Percentiles rank a stretch among this genome's conserved stretches.
phyloP scores from a whole-genome alignment of 2,329 filamentous ascomycete genomes.

The Chaetomiaceae sp. region DNA sequence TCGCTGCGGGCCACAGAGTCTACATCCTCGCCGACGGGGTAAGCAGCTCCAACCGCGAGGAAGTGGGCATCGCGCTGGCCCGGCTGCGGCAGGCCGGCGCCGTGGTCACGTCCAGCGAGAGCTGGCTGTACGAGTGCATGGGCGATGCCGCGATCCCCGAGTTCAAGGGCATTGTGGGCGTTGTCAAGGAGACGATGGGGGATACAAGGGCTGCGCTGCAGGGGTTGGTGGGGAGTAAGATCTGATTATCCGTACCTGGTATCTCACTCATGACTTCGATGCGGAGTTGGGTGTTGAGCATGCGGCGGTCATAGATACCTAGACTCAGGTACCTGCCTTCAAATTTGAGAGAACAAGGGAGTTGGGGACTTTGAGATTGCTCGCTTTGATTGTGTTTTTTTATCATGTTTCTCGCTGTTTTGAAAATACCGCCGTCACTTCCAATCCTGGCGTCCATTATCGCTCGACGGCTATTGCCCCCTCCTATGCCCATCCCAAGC shows the following conservation, averaged over 20 bases:
- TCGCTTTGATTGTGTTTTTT: too few relatives aligned
- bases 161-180: slow-evolving; percentile 67
- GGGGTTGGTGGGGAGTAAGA: slow-evolving; percentile 58
- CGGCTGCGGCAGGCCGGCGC: slow-evolving; percentile 72
- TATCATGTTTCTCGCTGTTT: too few relatives aligned
- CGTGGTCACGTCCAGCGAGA: slow-evolving; percentile 80
- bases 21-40: slow-evolving; percentile 89
- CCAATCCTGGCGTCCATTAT: too few relatives aligned
- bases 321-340: too few relatives aligned
- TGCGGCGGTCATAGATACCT: too few relatives aligned
- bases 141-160: slow-evolving; percentile 70
- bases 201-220: slow-evolving; percentile 67
- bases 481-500: neutral
- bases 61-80: slow-evolving; percentile 74
- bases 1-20: slow-evolving; percentile 70
- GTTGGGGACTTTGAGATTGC: neutral
- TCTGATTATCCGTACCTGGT: too few relatives aligned
- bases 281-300: too few relatives aligned
- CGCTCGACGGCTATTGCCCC: neutral
- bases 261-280: too few relatives aligned
- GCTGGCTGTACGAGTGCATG: slow-evolving; percentile 83
- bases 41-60: slow-evolving; percentile 77
- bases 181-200: slow-evolving; percentile 73
- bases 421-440: too few relatives aligned
- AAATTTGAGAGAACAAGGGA: neutral